Percentiles rank a stretch among this genome's conserved stretches.
Conservation (phyloP, 139 green algal genomes). For the Ettlia oleoabundans region DNA sequence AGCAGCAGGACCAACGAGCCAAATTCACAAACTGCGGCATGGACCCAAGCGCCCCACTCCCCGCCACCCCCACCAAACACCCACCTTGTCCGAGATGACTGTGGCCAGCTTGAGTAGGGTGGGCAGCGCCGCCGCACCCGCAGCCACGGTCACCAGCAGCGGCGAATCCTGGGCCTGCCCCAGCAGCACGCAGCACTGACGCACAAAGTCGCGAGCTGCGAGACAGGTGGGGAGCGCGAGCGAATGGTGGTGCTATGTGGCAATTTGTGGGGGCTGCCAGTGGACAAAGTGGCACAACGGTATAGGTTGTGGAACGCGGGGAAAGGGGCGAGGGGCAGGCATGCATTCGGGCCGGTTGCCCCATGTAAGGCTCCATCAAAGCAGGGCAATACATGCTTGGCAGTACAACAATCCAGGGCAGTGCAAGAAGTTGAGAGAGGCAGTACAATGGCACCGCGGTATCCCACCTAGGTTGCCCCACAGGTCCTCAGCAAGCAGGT, state of each 20-base stretch:
- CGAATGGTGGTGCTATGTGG: no score
- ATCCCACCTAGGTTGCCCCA: constrained; percentile 76
- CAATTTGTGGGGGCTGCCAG: no score
- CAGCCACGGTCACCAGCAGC: constrained; percentile 80
- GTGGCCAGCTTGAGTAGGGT: constrained; percentile 86
- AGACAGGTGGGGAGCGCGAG: neutral
- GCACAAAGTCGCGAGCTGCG: constrained; percentile 71
- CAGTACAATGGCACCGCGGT: no score
- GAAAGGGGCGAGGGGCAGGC: no score
- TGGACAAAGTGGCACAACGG: no score
- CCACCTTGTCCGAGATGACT: constrained; percentile 42
- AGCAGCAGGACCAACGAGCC: no score
- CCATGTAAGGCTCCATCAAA: no score
- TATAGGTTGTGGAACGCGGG: no score
- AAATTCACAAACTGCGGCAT: neutral
- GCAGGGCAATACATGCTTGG: no score
- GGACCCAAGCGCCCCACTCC: neutral
- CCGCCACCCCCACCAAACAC: constrained; percentile 17
- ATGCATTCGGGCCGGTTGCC: no score
- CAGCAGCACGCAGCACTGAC: constrained; percentile 82
- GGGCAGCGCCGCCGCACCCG: constrained; percentile 85
- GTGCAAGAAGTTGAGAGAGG: no score
- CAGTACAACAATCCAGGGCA: no score
- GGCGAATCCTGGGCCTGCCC: constrained; percentile 86
- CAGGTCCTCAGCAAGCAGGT: constrained; percentile 60